Base-by-base conservation (phyloP, 495 filamentous ascomycete species). In the Penicillium dipodomyicola region DNA sequence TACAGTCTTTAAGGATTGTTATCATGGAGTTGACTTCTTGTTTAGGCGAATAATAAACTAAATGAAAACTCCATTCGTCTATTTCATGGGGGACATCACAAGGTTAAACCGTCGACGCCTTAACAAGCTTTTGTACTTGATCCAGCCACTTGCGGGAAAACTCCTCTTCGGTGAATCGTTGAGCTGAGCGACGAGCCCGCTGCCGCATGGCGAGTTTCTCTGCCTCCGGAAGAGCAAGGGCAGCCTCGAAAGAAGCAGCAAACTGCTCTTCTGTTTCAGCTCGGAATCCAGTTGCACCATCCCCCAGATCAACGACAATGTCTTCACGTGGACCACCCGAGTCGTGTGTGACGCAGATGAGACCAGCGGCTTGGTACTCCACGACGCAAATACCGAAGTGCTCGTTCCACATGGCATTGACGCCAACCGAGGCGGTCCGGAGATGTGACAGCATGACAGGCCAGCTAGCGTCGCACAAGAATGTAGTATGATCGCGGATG, bases 401-500 rank as follows among this genome's bases (percentile, higher is more conserved):
- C 74, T 98, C 94, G 67, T 96, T 97, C 94, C 95, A 98, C 94
- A 98, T 98, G 53, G 86, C 92, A 65, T 98, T 98, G 3, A 94
- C 90, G 35, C 94, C 94, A 23, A 97, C 79, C 51, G 83, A 92
- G 30, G 86, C 81, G 20, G 75, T 80, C 39, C 82, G 73, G 44
- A 97, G 77, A 82, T 90, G 90, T 22, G 84, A 78, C 12, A 95
- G 79, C 41, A 98, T 88, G 56, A 90, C 82, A 6, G 86, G 83
- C 92, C 92, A 97, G 39, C 86, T 81, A 5, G 91, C 92, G 65
- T 97, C 91, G 59, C 89, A 87, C 59, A 92, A 80, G 73, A 98
- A 98, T 50, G 90, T 82, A 30, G 95, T 90, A 19, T 81, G 70
- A 37, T 94, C 89, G 66, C 87, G 87, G 65, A 97, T 86, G 22